These are phyloP conservation scores for Claviceps maximensis DNA, from an alignment of 2,329 filamentous ascomycete species.

Conservation along the genomic window DNA sequence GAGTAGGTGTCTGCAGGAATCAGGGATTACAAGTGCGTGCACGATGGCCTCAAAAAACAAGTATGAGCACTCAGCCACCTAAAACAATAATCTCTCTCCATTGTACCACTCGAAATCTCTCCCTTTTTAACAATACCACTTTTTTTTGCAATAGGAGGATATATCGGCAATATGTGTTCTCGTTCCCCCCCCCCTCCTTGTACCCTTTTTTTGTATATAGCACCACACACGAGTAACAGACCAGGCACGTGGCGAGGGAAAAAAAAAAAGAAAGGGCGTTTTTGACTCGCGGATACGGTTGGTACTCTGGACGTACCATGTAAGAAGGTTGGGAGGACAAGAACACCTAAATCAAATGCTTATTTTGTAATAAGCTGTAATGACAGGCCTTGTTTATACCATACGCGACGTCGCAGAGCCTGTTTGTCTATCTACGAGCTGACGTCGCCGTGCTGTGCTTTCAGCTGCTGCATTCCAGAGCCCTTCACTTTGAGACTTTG, in stretches of 20 bases:
- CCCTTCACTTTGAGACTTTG: not conserved
- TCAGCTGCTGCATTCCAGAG: constrained; percentile 5
- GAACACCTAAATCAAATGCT: not conserved
- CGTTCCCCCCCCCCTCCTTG: no score
- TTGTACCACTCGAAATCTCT: no score
- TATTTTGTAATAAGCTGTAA: not conserved
- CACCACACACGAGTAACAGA: not conserved
- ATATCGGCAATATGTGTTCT: no score
- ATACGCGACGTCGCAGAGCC: not conserved
- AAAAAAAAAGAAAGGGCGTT: not conserved
- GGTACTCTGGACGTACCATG: not conserved
- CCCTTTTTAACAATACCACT: no score
- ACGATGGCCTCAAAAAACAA: no score
- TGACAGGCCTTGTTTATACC: not conserved
- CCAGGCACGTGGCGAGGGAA: not conserved
- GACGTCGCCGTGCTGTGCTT: no score
- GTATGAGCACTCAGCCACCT: no score
- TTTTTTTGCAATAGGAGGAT: no score
- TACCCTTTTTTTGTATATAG: not conserved
- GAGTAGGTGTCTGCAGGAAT: no score
- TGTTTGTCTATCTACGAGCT: no score
- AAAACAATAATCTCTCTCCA: no score
- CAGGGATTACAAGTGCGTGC: not conserved
- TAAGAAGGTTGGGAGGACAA: not conserved
- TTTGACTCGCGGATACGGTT: not conserved